Evolutionary conservation across 2,329 filamentous ascomycete species (phyloP).

Genomic region (Periconia sp.): DNA sequence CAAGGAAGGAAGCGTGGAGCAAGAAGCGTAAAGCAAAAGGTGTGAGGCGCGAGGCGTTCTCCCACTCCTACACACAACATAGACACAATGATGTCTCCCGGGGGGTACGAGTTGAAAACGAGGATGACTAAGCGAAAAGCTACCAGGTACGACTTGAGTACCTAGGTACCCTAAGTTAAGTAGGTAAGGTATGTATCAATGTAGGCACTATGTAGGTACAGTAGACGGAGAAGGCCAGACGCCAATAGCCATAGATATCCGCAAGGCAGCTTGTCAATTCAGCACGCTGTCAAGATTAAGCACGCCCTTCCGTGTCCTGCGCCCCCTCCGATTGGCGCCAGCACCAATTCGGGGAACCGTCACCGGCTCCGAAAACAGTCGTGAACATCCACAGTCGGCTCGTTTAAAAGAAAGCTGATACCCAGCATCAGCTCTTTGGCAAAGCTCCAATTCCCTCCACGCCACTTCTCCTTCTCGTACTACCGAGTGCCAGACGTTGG

Average conservation of each 20-base stretch:
- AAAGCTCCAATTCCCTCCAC: conserved; percentile 11
- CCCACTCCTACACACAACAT: too few relatives aligned
- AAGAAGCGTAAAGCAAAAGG: too few relatives aligned
- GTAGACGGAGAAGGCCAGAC: not conserved
- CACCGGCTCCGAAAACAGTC: conserved; percentile 3
- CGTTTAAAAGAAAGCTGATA: conserved; percentile 22
- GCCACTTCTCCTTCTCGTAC: conserved; percentile 14
- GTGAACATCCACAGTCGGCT: conserved; percentile 30
- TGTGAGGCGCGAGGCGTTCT: too few relatives aligned
- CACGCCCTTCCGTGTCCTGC: not conserved
- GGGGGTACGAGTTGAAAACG: too few relatives aligned
- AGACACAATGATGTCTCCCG: too few relatives aligned
- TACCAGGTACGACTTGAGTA: too few relatives aligned
- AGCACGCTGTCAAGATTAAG: not conserved
- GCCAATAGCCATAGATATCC: not conserved
- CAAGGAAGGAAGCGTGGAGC: too few relatives aligned
- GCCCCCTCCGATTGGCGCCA: conserved; percentile 19
- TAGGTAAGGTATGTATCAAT: too few relatives aligned
- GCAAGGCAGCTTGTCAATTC: too few relatives aligned
- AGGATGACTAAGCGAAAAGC: too few relatives aligned
- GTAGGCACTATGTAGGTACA: conserved; percentile 2
- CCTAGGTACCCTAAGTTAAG: too few relatives aligned
- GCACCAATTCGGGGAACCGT: conserved; percentile 6
- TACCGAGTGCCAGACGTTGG: conserved; percentile 1
- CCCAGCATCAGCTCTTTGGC: conserved; percentile 8